Evolutionary conservation across 1,284 basidiomycete species (phyloP), one percentile per base, ranked within the genome.

Genomic region (Boletus sp.): DNA sequence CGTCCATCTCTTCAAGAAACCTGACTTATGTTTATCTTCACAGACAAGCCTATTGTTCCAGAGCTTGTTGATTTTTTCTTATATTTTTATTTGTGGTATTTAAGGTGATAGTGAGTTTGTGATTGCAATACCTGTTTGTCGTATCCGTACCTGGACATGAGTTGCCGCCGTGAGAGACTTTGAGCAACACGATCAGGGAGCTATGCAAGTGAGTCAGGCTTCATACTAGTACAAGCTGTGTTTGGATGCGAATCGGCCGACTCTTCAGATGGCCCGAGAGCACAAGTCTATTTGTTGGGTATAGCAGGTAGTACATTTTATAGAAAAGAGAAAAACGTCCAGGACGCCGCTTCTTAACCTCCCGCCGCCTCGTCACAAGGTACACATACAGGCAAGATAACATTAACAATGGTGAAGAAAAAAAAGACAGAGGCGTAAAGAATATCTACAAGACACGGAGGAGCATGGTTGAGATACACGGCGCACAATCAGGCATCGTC

Each of bases 221-320:
- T n/a, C n/a, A n/a, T n/a, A n/a, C n/a, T n/a, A n/a, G n/a, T n/a
- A n/a, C n/a, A n/a, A n/a, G 13, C 13, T 30, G 4, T 30, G 14
- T 12, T 38, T 22, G n/a, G n/a, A 35, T 4, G n/a, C 12, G 3
- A 14, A n/a, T 29, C 32, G 35, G 35, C 34, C 37, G 22, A 20
- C 17, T 19, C 25, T 29, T n/a, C 16, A 33, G 16, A 32, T 9
- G 36, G n/a, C 36, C 44, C 30, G 19, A 39, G 27, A 40, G 42
- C 27, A 35, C 9, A 41, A 29, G 44, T 62, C 63, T 66, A 64
- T 51, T 47, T 13, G 14, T 32, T 32, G 62, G 63, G 60, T 66
- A 65, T 61, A 42, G 17, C 26, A 41, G 16, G 26, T 34, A 30
- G 44, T 62, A 65, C 63, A 65, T 4, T 48, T 61, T 57, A 63